These are phyloP conservation scores for Neckera pumila DNA, from an alignment of 225 moss, liverwort and hornwort species.

Conservation along the genomic window DNA sequence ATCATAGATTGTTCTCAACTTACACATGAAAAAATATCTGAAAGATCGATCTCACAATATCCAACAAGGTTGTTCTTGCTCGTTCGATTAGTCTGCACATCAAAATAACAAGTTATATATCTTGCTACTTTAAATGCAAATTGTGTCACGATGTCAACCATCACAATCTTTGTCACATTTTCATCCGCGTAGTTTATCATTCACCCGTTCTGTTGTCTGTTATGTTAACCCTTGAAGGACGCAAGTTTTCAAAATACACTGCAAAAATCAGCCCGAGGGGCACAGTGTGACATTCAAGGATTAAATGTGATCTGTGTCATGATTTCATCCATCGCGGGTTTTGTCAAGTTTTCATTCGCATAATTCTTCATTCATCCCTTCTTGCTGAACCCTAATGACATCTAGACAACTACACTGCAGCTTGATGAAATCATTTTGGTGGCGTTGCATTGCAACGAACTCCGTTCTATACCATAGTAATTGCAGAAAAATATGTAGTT, in stretches of 20 bases:
- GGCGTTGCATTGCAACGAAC: background rate
- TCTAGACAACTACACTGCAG: background rate
- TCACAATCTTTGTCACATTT: background rate
- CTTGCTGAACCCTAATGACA: background rate
- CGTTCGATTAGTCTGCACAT: conserved; percentile 62
- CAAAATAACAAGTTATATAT: background rate
- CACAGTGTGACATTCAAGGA: background rate
- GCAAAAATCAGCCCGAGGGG: background rate
- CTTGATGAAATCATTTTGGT: background rate
- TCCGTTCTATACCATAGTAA: background rate
- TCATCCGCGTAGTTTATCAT: background rate
- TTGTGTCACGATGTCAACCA: background rate
- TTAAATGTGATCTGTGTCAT: background rate
- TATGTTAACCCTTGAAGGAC: background rate
- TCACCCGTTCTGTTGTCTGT: background rate
- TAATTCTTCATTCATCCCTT: background rate
- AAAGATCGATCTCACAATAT: conserved; percentile 80
- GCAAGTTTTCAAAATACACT: background rate
- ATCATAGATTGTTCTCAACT: conserved; percentile 11
- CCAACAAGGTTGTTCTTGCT: conserved; percentile 65
- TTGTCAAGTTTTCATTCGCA: background rate
- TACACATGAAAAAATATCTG: conserved; percentile 60
- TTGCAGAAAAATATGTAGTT: background rate
- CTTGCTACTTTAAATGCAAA: background rate
- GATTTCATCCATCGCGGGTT: background rate